Evolutionary conservation across 768 basidiomycete genomes (phyloP).

Genomic region (Pisolithus albus): DNA sequence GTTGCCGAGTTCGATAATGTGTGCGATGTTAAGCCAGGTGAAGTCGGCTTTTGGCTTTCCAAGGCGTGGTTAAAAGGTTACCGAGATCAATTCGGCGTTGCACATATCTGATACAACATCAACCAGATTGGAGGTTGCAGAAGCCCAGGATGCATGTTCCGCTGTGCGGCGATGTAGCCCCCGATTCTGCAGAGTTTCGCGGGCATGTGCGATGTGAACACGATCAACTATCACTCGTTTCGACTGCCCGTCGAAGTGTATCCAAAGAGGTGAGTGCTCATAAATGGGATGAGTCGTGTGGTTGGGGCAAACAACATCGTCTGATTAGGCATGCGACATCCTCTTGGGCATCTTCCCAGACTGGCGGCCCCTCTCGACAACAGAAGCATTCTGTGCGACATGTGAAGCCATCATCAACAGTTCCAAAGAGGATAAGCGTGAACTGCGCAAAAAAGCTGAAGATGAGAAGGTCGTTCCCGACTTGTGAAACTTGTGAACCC

Average conservation of each 20-base stretch:
- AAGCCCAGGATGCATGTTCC: slow-evolving; percentile 73
- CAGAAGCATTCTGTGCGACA: slow-evolving; percentile 50
- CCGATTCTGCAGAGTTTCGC: slow-evolving; percentile 50
- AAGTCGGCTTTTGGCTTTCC: slow-evolving; percentile 62
- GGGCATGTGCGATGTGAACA: slow-evolving; percentile 70
- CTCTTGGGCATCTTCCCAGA: slow-evolving; percentile 54
- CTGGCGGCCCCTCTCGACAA: slow-evolving; percentile 52
- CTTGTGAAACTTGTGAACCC: slow-evolving; percentile 10
- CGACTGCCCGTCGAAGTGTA: slow-evolving; percentile 53
- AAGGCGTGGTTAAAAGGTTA: slow-evolving; percentile 73
- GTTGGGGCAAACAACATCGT: slow-evolving; percentile 3
- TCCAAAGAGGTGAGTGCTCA: slow-evolving; percentile 44
- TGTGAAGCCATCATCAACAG: slow-evolving; percentile 53
- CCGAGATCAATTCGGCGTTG: slow-evolving; percentile 4
- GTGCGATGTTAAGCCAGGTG: slow-evolving; percentile 36
- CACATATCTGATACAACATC: slow-evolving; percentile 5
- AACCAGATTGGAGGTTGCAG: slow-evolving; percentile 61
- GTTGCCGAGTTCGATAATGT: slow-evolving; percentile 54
- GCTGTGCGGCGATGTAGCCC: slow-evolving; percentile 55
- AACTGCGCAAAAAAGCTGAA: slow-evolving; percentile 59
- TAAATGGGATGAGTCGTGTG: slow-evolving; percentile 5
- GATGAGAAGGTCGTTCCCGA: slow-evolving; percentile 59
- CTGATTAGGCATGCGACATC: slow-evolving; percentile 47
- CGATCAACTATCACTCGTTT: slow-evolving; percentile 49
- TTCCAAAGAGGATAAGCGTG: slow-evolving; percentile 56